A percentile compares a stretch with the other conserved stretches of the same genome.
These are phyloP conservation scores for Rosellinia necatrix DNA, from an alignment of 2,329 filamentous ascomycete genomes.

Conservation along the genomic window DNA sequence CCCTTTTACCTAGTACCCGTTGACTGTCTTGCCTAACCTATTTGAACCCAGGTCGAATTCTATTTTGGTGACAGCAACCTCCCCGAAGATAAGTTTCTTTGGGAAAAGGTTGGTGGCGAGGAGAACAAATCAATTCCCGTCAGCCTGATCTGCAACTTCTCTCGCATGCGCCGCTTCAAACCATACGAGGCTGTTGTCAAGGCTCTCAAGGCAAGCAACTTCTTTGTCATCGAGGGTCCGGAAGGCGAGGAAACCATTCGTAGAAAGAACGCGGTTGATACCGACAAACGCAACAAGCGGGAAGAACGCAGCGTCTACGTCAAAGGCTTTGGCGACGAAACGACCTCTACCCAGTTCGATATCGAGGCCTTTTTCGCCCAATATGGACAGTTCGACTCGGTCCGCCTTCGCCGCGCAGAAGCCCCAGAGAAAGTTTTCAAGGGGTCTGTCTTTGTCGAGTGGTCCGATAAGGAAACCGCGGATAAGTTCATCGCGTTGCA, in stretches of 20 bases:
- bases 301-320: conserved; percentile 82
- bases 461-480: conserved; percentile 76
- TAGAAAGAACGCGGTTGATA: conserved; percentile 74
- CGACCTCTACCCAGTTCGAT: conserved; percentile 85
- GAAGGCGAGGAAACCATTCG: conserved; percentile 73
- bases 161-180: conserved; percentile 95
- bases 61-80: conserved; percentile 63
- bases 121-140: conserved; percentile 83
- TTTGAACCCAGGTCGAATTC: conserved; percentile 50
- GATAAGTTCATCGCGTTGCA: conserved; percentile 81
- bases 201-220: conserved; percentile 77
- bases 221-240: conserved; percentile 74
- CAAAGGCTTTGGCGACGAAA: conserved; percentile 90
- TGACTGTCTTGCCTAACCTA: neutral
- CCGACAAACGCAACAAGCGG: conserved; percentile 64
- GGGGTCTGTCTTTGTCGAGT: conserved; percentile 95
- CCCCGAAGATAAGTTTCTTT: conserved; percentile 84
- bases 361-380: conserved; percentile 89
- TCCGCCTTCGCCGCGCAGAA: conserved; percentile 81
- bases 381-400: conserved; percentile 77
- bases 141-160: conserved; percentile 81
- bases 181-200: conserved; percentile 82
- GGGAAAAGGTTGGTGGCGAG: conserved; percentile 74
- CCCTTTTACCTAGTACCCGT: neutral
- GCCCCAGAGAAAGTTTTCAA: conserved; percentile 74